Evolutionary conservation across 257 asterid species (phyloP).

Genomic region (Solanum okadae): DNA sequence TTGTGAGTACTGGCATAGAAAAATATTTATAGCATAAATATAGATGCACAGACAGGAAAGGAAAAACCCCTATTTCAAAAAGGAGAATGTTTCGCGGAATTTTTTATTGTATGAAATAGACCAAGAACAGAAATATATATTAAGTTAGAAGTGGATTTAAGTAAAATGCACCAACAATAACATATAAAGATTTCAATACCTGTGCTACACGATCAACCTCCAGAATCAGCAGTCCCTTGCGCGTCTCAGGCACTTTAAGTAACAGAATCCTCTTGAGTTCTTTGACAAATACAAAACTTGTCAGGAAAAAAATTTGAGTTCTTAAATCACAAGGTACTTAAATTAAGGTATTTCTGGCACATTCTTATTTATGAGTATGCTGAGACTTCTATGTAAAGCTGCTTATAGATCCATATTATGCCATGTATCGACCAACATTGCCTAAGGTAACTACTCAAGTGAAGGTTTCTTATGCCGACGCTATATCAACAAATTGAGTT

Average conservation of each 20-base stretch:
- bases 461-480: background rate
- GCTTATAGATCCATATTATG: background rate
- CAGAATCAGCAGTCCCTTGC: slow-evolving; percentile 57
- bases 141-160: background rate
- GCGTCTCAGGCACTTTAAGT: slow-evolving; percentile 82
- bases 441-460: background rate
- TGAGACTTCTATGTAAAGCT: background rate
- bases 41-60: background rate
- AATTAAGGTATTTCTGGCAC: background rate
- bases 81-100: background rate
- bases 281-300: slow-evolving; percentile 18
- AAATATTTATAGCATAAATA: background rate
- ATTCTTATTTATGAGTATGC: background rate
- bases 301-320: slow-evolving; percentile 7
- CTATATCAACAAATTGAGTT: background rate
- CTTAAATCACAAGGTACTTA: slow-evolving; percentile 11
- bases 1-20: background rate
- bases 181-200: slow-evolving; percentile 30
- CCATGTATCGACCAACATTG: background rate
- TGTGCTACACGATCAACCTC: slow-evolving; percentile 85
- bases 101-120: background rate
- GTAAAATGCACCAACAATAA: background rate
- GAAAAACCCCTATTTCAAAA: background rate
- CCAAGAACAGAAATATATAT: background rate
- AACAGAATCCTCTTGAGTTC: slow-evolving; percentile 80